A percentile compares a stretch with the other conserved stretches of the same genome.
Conservation (phyloP, 805 yeast species). For the Lachancea lanzarotensis region DNA sequence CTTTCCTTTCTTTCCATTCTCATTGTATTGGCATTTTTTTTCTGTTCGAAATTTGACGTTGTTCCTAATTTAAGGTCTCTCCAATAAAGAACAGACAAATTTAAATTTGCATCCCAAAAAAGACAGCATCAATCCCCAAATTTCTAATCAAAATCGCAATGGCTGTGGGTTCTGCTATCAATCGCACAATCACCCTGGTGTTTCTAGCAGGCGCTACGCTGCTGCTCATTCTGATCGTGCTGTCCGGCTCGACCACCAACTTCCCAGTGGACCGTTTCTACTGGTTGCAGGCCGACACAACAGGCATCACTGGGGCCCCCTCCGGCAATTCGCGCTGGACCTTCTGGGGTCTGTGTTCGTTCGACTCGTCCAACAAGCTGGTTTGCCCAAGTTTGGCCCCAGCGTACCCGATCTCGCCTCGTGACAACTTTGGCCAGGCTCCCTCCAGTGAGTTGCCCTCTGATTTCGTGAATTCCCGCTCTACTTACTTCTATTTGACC, state of each 20-base stretch:
- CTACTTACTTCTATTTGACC: conserved; percentile 54
- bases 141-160: too few species aligned
- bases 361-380: conserved; percentile 25
- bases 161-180: conserved; percentile 3
- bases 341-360: conserved; percentile 66
- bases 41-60: too few species aligned
- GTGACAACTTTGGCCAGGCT: conserved; percentile 59
- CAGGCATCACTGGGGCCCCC: conserved; percentile 43
- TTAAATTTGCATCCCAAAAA: too few species aligned
- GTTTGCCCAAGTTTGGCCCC: conserved; percentile 44
- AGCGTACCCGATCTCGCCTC: conserved; percentile 68
- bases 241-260: conserved; percentile 55
- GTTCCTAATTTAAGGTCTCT: too few species aligned
- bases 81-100: too few species aligned
- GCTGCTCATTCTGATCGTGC: conserved; percentile 48
- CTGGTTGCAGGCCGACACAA: conserved; percentile 67
- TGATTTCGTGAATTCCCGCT: conserved; percentile 48
- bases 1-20: too few species aligned
- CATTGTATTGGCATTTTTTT: too few species aligned
- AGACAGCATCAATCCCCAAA: too few species aligned
- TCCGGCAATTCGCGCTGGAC: conserved; percentile 60
- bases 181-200: conserved; percentile 20
- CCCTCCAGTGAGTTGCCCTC: conserved; percentile 40
- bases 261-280: conserved; percentile 61
- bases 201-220: conserved; percentile 39